Evolutionary conservation across 2,329 filamentous ascomycete species (phyloP).

Genomic region (Nigrograna mackinnonii): DNA sequence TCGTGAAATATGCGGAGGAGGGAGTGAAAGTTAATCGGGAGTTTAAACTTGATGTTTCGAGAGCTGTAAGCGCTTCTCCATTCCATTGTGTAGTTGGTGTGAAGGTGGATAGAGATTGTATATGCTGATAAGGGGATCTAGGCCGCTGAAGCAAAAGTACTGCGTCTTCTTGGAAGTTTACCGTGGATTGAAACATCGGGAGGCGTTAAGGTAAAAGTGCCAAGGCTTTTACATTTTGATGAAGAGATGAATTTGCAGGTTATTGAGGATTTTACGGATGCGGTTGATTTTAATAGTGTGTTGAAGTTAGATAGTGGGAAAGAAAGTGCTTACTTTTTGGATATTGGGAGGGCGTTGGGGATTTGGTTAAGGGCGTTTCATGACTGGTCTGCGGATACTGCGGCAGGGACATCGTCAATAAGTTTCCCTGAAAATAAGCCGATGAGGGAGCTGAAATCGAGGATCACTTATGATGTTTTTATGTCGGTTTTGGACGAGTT

Average conservation of each 20-base stretch:
- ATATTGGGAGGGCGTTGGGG: conserved; percentile 5
- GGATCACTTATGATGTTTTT: conserved; percentile 5
- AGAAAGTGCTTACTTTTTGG: background rate
- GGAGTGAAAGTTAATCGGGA: conserved; percentile 4
- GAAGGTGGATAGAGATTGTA: background rate
- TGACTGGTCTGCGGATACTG: conserved; percentile 1
- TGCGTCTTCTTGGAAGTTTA: background rate
- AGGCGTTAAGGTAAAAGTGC: background rate
- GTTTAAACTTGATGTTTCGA: conserved; percentile 5
- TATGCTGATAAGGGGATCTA: conserved; percentile 1
- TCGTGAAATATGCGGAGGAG: conserved; percentile 8
- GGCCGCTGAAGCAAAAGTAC: conserved; percentile 6
- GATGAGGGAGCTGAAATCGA: conserved; percentile 6
- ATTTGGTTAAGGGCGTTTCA: conserved; percentile 8
- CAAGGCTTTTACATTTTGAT: conserved; percentile 4
- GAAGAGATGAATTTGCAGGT: background rate
- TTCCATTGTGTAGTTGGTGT: background rate
- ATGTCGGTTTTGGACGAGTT: conserved; percentile 4
- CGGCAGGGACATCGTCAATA: background rate
- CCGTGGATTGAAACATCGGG: background rate
- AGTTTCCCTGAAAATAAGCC: conserved; percentile 4
- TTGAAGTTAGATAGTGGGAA: background rate
- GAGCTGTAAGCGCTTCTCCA: conserved; percentile 5
- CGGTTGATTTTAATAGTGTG: conserved; percentile 1
- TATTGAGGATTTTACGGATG: conserved; percentile 3